Evolutionary conservation across 805 yeast genomes (phyloP).

Genomic region (Starmerella apis): DNA sequence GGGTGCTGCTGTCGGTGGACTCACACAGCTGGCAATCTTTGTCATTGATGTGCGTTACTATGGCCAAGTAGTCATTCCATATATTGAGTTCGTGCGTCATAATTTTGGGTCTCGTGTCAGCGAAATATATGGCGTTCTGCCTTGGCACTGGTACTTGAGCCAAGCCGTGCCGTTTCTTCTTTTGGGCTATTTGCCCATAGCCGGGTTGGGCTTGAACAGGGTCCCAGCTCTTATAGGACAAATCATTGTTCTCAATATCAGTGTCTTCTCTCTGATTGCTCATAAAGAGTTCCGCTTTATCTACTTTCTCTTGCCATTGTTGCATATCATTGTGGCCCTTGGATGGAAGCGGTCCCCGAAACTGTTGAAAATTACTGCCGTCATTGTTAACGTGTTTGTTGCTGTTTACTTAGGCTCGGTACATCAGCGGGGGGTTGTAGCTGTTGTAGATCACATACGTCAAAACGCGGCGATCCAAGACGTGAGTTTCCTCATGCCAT

Average conservation of each 20-base stretch:
- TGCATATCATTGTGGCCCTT: constrained; percentile 44
- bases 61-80: constrained; percentile 6
- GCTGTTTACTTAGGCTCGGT: constrained; percentile 48
- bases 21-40: constrained; percentile 7
- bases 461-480: constrained; percentile 35
- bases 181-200: constrained; percentile 50
- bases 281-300: constrained; percentile 92
- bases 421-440: constrained; percentile 81
- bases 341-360: constrained; percentile 1
- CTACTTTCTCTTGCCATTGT: constrained; percentile 70
- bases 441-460: constrained; percentile 48
- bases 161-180: constrained; percentile 76
- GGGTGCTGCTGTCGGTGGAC: constrained; percentile 5
- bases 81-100: constrained; percentile 13
- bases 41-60: constrained; percentile 11
- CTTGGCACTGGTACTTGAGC: constrained; percentile 71
- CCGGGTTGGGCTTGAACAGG: constrained; percentile 11
- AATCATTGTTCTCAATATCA: constrained; percentile 37
- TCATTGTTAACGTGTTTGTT: constrained; percentile 34
- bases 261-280: constrained; percentile 50
- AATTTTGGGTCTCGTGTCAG: constrained; percentile 20
- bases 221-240: constrained; percentile 3
- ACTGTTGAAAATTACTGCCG: background rate
- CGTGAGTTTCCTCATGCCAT: constrained; percentile 82
- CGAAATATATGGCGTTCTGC: constrained; percentile 59